Conservation (phyloP, 352 stramenopile genomes). For the Phytophthora foliorum region DNA sequence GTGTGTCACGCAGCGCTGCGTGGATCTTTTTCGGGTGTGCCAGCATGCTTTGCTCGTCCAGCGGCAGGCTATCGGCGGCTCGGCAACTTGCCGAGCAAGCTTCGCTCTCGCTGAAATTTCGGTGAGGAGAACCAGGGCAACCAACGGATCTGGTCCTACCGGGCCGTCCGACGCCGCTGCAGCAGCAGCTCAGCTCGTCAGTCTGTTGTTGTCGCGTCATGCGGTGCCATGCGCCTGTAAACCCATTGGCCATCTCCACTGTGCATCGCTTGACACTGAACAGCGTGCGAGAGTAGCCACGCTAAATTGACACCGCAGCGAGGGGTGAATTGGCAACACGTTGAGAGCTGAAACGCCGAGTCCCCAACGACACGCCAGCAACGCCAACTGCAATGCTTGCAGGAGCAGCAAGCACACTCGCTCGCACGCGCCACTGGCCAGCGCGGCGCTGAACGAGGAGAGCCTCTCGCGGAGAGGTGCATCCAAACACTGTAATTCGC, state of each 20-base stretch:
- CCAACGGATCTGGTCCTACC: constrained; percentile 16
- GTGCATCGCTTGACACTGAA: background rate
- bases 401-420: no score
- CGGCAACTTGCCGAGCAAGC: background rate
- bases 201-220: no score
- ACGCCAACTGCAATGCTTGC: no score
- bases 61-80: background rate
- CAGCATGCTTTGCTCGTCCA: constrained; percentile 5
- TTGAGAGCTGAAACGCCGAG: no score
- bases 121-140: constrained; percentile 14
- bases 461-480: background rate
- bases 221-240: background rate
- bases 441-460: background rate
- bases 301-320: no score
- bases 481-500: constrained; percentile 2
- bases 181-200: no score
- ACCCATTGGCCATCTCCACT: background rate
- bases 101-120: constrained; percentile 15
- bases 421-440: no score
- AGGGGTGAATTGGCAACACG: no score
- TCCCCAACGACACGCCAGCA: no score
- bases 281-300: background rate
- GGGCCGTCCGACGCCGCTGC: background rate
- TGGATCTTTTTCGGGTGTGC: constrained; percentile 18
- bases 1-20: background rate